Conservation (phyloP, 2,329 filamentous ascomycete species). For the Myotisia sp. region DNA sequence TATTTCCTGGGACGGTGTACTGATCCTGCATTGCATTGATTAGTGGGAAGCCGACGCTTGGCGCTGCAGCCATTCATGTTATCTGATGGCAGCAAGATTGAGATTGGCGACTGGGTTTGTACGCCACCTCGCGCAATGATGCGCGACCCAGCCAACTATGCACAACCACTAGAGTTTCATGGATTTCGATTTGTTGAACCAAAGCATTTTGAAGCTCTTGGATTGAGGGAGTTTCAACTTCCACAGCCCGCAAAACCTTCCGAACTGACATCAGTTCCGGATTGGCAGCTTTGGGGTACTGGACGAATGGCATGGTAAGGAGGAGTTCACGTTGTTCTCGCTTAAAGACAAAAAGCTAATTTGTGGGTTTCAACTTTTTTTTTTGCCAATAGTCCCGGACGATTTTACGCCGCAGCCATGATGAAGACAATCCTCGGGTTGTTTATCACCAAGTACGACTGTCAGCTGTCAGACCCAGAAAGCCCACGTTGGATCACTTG, state of each 20-base stretch:
- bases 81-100: not conserved
- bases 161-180: not conserved
- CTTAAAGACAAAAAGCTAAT: too few species aligned
- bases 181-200: not conserved
- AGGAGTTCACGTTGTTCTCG: too few species aligned
- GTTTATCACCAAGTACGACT: not conserved
- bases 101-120: not conserved
- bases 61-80: not conserved
- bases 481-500: not conserved
- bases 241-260: too few species aligned
- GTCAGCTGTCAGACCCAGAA: not conserved
- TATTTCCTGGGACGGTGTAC: too few species aligned
- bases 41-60: not conserved
- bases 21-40: too few species aligned
- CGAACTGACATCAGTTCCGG: too few species aligned
- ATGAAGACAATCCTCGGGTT: not conserved
- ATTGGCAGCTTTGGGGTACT: not conserved
- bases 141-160: not conserved
- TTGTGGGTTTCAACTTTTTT: too few species aligned
- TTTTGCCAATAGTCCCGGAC: slow-evolving; percentile 1
- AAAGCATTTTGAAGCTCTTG: not conserved
- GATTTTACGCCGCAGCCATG: not conserved
- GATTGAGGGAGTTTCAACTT: too few species aligned
- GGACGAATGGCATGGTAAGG: not conserved
- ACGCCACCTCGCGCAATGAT: not conserved